Evolutionary conservation across 148 eudicot species (phyloP), one percentile per base, ranked within the genome.

Genomic region (Camellia japonica): DNA sequence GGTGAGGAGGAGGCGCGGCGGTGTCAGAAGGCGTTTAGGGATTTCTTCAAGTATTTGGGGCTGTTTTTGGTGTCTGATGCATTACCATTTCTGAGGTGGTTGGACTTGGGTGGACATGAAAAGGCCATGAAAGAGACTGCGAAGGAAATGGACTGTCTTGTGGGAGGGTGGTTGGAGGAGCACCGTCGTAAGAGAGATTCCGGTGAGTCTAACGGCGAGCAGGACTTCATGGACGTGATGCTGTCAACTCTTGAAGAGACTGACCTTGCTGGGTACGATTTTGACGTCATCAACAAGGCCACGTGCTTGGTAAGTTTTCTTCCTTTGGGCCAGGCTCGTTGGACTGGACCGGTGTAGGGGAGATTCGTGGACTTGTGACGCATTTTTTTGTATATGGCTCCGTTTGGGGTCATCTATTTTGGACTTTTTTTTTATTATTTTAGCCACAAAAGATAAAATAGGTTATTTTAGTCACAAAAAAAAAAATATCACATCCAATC

Each of bases 161-260:
- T 3, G 76, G 0, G 75, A 70, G 18, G 69, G 4, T 76, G 80
- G 83, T 7, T 81, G 3, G 67, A 49, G 6, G 80, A 81, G 76
- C 80, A 81, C 54, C 59, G 61, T 41, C 9, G 9, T 63, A 75
- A 38, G 49, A 38, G 74, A 18, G 4, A 0, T 7, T 23, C 52
- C 3, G 71, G 30, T 6, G 41, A 12, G 5, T 14, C 2, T 5
- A 55, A 62, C 9, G 60, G 20, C 5, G 62, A 41, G 13, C 18
- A 70, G 6, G 71, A 81, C 62, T 81, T 81, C 63, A 81, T 81
- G 46, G 80, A 76, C 58, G 76, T 58, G 30, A 44, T 81, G 80
- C 30, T 81, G 46, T 44, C 69, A 2, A 23, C 47, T 38, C 69
- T 81, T 47, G 76, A 30, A 30, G 38, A 30, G 1, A 30, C 38